Evolutionary conservation across 768 basidiomycete genomes (phyloP).

Genomic region (Agaricus bisporus): DNA sequence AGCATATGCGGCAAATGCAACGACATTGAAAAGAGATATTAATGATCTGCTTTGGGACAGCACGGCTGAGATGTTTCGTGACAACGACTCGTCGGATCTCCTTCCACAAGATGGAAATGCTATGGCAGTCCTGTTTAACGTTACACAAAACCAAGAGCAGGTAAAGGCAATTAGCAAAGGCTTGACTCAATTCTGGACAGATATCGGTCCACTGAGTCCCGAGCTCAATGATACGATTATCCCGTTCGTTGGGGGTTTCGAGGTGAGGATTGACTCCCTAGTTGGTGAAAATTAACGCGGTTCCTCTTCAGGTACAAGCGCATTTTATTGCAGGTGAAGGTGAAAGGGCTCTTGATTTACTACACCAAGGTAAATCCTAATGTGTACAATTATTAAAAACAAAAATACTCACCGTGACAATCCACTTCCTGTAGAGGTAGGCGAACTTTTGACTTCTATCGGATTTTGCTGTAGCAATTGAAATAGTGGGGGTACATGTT

Average conservation of each 20-base stretch:
- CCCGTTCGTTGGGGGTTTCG: conserved; percentile 46
- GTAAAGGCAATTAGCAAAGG: conserved; percentile 36
- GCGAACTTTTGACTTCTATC: neutral
- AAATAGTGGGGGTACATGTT: conserved; percentile 52
- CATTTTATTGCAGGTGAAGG: conserved; percentile 43
- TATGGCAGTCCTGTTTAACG: conserved; percentile 39
- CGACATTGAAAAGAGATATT: conserved; percentile 32
- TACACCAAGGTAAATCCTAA: conserved; percentile 24
- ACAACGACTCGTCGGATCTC: conserved; percentile 35
- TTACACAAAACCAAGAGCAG: conserved; percentile 32
- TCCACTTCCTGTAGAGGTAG: neutral
- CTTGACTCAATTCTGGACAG: conserved; percentile 41
- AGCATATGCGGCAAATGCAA: conserved; percentile 26
- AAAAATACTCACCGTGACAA: neutral
- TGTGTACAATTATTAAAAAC: neutral
- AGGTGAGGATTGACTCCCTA: conserved; percentile 22
- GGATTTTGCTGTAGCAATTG: neutral
- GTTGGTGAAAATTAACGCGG: neutral
- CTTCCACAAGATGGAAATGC: conserved; percentile 47
- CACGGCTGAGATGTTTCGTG: conserved; percentile 36
- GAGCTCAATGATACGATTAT: conserved; percentile 47
- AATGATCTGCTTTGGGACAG: conserved; percentile 41
- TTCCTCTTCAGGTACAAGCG: conserved; percentile 36
- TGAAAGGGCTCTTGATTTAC: conserved; percentile 37
- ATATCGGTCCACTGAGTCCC: conserved; percentile 39